Percentiles rank a stretch among this genome's conserved stretches.
These are phyloP conservation scores for Pythium sp. DNA, from an alignment of 352 stramenopile genomes.

Conservation along the genomic window DNA sequence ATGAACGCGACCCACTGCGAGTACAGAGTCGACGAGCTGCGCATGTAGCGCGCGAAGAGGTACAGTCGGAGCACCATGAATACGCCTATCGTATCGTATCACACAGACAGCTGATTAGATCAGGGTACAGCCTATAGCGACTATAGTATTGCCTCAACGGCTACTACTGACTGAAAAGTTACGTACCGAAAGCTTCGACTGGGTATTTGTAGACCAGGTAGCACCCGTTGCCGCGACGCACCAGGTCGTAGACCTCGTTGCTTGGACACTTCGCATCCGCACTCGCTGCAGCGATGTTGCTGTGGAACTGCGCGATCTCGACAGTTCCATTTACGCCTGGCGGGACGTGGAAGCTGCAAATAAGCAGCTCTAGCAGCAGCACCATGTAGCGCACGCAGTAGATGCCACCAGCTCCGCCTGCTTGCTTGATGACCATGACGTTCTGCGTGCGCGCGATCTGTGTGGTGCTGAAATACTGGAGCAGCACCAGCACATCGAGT, in stretches of 20 bases:
- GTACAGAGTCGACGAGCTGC: constrained; percentile 65
- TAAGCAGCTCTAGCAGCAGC: constrained; percentile 49
- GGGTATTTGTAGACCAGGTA: constrained; percentile 69
- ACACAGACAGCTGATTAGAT: not conserved
- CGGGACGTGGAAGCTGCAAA: constrained; percentile 69
- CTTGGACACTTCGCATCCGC: constrained; percentile 20
- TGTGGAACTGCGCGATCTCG: constrained; percentile 47
- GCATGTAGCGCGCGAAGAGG: constrained; percentile 62
- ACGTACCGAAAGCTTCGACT: constrained; percentile 53
- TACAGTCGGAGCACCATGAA: constrained; percentile 71
- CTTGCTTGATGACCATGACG: constrained; percentile 23
- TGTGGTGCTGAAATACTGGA: constrained; percentile 44
- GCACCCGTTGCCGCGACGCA: constrained; percentile 31
- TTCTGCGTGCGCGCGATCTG: constrained; percentile 59
- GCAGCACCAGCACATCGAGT: constrained; percentile 42
- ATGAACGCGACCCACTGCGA: constrained; percentile 77
- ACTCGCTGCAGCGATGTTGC: constrained; percentile 11
- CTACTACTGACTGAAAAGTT: not conserved
- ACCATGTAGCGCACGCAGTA: constrained; percentile 23
- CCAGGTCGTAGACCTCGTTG: constrained; percentile 25
- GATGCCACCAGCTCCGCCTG: constrained; percentile 18
- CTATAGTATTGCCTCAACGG: not conserved
- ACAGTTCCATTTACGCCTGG: constrained; percentile 38
- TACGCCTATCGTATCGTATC: constrained; percentile 32
- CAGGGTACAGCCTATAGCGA: not conserved